These are phyloP conservation scores for Ramalina peruviana DNA, from an alignment of 495 filamentous ascomycete genomes.

Conservation along the genomic window DNA sequence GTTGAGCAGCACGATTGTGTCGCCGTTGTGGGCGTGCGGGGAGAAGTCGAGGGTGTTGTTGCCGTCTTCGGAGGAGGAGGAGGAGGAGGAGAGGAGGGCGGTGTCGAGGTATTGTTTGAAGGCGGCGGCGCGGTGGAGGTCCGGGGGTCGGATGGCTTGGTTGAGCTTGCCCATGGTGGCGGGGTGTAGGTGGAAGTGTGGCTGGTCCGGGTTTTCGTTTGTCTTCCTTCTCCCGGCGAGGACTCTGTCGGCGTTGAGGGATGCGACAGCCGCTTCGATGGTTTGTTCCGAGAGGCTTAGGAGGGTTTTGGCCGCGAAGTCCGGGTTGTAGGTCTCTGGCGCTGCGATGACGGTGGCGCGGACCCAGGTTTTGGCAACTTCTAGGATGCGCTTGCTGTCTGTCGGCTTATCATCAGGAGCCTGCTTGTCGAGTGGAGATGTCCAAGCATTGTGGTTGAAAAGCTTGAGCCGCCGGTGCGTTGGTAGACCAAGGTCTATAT, in stretches of 20 bases:
- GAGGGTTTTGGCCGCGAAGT: constrained; percentile 31
- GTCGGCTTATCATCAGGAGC: not conserved
- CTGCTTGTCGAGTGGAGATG: constrained; percentile 11
- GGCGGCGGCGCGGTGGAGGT: constrained; percentile 20
- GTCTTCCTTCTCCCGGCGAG: constrained; percentile 40
- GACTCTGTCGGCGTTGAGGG: constrained; percentile 44
- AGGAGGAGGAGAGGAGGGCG: constrained; percentile 15
- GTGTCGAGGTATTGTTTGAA: constrained; percentile 25
- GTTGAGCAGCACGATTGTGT: constrained; percentile 55
- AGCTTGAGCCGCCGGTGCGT: constrained; percentile 23
- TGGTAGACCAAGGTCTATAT: constrained; percentile 20
- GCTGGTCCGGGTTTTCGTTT: constrained; percentile 27
- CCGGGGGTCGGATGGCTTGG: constrained; percentile 14
- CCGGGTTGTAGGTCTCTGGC: constrained; percentile 30
- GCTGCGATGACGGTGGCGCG: constrained; percentile 43
- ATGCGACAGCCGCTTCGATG: constrained; percentile 40
- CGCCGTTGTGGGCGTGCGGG: constrained; percentile 45
- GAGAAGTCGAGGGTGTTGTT: constrained; percentile 19
- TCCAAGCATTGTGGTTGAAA: constrained; percentile 27
- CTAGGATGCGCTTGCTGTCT: constrained; percentile 18
- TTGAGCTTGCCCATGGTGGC: constrained; percentile 14
- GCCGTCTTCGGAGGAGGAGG: constrained; percentile 13
- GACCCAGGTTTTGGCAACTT: constrained; percentile 45
- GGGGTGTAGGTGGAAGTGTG: constrained; percentile 9
- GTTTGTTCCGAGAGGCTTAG: constrained; percentile 27